Evolutionary conservation across 164 flowering plant genomes (phyloP).

Genomic region (Vitis rupestris): DNA sequence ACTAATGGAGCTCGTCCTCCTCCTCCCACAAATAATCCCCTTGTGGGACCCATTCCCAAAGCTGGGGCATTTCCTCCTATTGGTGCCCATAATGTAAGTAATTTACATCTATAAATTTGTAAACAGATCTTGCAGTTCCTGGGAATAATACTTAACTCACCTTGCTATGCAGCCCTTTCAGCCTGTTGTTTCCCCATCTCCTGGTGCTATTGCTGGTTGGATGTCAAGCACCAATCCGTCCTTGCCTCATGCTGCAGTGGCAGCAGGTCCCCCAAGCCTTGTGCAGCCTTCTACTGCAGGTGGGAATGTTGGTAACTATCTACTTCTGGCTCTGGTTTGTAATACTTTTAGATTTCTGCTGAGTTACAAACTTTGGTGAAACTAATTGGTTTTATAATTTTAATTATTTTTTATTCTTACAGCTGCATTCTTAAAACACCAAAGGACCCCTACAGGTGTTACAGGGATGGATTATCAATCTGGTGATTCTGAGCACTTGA

Average conservation of each 20-base stretch:
- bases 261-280: slow-evolving; percentile 53
- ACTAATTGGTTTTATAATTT: neutral
- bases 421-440: slow-evolving; percentile 71
- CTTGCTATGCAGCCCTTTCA: slow-evolving; percentile 60
- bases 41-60: slow-evolving; percentile 57
- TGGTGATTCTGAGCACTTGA: slow-evolving; percentile 66
- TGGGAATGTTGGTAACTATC: slow-evolving; percentile 3
- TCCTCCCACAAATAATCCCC: slow-evolving; percentile 46
- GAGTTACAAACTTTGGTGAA: neutral
- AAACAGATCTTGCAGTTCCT: neutral
- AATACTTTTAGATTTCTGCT: neutral
- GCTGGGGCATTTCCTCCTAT: slow-evolving; percentile 61
- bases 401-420: slow-evolving; percentile 7
- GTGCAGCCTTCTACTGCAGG: slow-evolving; percentile 57
- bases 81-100: slow-evolving; percentile 62
- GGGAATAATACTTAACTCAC: neutral
- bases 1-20: slow-evolving; percentile 57
- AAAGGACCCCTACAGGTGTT: slow-evolving; percentile 58
- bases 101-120: neutral
- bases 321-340: neutral
- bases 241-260: slow-evolving; percentile 54
- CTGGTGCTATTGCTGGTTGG: slow-evolving; percentile 72
- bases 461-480: slow-evolving; percentile 70
- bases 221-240: slow-evolving; percentile 51
- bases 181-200: slow-evolving; percentile 57